Evolutionary conservation across 495 filamentous ascomycete genomes (phyloP).

Genomic region (Hypomontagnella submonticulosa): DNA sequence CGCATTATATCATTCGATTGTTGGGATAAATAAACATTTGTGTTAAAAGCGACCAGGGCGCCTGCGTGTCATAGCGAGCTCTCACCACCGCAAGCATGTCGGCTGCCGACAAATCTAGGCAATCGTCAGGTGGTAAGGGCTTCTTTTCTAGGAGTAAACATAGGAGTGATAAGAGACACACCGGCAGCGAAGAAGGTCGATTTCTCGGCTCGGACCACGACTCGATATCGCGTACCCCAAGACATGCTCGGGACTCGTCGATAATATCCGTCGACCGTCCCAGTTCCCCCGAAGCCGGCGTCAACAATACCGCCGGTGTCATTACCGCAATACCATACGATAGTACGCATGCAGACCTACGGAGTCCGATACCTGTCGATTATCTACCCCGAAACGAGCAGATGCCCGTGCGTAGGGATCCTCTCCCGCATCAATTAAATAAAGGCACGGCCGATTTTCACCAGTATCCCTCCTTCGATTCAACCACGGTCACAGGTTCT

Average conservation of each 20-base stretch:
- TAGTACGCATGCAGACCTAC: constrained; percentile 70
- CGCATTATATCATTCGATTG: constrained; percentile 17
- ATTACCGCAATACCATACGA: constrained; percentile 94
- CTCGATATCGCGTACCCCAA: constrained; percentile 74
- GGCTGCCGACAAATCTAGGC: constrained; percentile 78
- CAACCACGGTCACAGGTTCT: constrained; percentile 58
- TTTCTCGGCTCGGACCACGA: constrained; percentile 63
- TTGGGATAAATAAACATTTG: constrained; percentile 21
- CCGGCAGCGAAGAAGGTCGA: constrained; percentile 62
- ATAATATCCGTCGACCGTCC: constrained; percentile 76
- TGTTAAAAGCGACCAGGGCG: constrained; percentile 36
- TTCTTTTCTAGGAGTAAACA: constrained; percentile 87
- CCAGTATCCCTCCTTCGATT: constrained; percentile 84
- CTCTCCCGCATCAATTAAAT: constrained; percentile 82
- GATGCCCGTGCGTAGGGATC: constrained; percentile 71
- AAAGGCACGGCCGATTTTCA: constrained; percentile 83
- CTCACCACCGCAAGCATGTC: constrained; percentile 59
- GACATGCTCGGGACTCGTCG: constrained; percentile 84
- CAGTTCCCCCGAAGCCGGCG: constrained; percentile 57
- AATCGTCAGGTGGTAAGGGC: constrained; percentile 85
- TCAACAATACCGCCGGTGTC: constrained; percentile 83
- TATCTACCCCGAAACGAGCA: constrained; percentile 78
- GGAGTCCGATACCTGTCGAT: constrained; percentile 78
- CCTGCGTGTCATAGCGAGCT: constrained; percentile 40
- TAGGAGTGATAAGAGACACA: constrained; percentile 70